Evolutionary conservation across 805 yeast genomes (phyloP).

Genomic region (Ogataea dorogensis): DNA sequence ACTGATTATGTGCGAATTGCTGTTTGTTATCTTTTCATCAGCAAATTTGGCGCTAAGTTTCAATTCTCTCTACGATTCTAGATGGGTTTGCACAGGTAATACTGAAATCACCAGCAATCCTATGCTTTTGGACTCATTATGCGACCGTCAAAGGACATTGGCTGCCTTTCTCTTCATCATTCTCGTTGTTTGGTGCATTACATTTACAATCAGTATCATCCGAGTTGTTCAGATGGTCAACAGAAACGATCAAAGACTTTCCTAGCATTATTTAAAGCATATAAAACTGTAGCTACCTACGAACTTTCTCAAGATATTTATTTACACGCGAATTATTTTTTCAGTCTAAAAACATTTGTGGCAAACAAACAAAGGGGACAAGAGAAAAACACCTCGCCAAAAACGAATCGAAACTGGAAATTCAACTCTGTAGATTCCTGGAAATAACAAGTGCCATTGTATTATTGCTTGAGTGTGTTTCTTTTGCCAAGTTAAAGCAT

Average conservation of each 20-base stretch:
- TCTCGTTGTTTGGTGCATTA: conserved; percentile 77
- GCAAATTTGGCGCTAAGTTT: conserved; percentile 87
- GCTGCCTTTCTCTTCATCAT: conserved; percentile 77
- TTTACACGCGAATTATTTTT: conserved; percentile 14
- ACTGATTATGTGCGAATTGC: conserved; percentile 73
- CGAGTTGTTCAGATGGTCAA: conserved; percentile 72
- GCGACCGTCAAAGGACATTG: conserved; percentile 74
- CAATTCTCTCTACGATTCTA: conserved; percentile 72
- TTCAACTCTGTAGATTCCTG: neutral
- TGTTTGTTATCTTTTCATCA: conserved; percentile 84
- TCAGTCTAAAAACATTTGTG: conserved; percentile 13
- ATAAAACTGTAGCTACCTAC: conserved; percentile 7
- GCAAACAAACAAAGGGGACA: conserved; percentile 16
- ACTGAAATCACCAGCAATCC: conserved; percentile 20
- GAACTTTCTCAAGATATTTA: neutral
- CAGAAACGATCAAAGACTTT: conserved; percentile 15
- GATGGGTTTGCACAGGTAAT: conserved; percentile 68
- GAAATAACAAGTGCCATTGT: neutral
- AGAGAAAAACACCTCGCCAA: conserved; percentile 1
- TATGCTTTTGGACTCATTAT: conserved; percentile 46
- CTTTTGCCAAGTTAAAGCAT: conserved; percentile 6
- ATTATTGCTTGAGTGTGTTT: neutral
- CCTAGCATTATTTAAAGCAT: conserved; percentile 13
- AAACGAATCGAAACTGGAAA: neutral
- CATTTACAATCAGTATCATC: conserved; percentile 79